A percentile compares a stretch with the other conserved stretches of the same genome.
phyloP scores from a whole-genome alignment of 2,329 filamentous ascomycete genomes.

The Microdochium paspali region DNA sequence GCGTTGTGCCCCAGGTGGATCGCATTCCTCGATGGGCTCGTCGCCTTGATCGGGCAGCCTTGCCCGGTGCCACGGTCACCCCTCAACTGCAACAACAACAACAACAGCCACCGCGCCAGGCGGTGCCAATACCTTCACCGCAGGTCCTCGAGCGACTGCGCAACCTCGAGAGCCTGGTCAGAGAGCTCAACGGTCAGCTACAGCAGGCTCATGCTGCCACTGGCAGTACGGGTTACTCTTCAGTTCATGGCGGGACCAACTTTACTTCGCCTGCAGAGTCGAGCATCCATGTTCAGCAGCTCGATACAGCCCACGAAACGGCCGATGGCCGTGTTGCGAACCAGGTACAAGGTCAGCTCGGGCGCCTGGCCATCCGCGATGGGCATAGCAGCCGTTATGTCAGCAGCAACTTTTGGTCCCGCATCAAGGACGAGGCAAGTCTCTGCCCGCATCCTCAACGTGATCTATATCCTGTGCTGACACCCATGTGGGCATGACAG shows the following conservation, averaged over 20 bases:
- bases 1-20: constrained; percentile 37
- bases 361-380: constrained; percentile 36
- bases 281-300: constrained; percentile 7
- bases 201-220: constrained; percentile 27
- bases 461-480: neutral
- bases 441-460: neutral
- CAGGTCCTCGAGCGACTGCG: constrained; percentile 39
- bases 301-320: constrained; percentile 3
- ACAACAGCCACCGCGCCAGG: too few relatives aligned
- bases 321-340: constrained; percentile 3
- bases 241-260: constrained; percentile 12
- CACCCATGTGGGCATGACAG: too few relatives aligned
- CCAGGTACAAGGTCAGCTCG: constrained; percentile 30
- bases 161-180: constrained; percentile 40
- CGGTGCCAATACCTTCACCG: constrained; percentile 16
- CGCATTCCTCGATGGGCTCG: constrained; percentile 45
- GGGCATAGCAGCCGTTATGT: constrained; percentile 34
- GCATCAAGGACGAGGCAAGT: constrained; percentile 43
- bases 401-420: constrained; percentile 44
- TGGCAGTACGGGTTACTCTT: constrained; percentile 11
- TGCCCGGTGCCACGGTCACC: constrained; percentile 21
- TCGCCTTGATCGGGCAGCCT: constrained; percentile 31
- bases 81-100: constrained; percentile 26
- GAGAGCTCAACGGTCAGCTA: constrained; percentile 36
- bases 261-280: constrained; percentile 12